Evolutionary conservation across 139 green algal species (phyloP), one percentile per base, ranked within the genome.

Genomic region (Chlamydomonas eustigma): DNA sequence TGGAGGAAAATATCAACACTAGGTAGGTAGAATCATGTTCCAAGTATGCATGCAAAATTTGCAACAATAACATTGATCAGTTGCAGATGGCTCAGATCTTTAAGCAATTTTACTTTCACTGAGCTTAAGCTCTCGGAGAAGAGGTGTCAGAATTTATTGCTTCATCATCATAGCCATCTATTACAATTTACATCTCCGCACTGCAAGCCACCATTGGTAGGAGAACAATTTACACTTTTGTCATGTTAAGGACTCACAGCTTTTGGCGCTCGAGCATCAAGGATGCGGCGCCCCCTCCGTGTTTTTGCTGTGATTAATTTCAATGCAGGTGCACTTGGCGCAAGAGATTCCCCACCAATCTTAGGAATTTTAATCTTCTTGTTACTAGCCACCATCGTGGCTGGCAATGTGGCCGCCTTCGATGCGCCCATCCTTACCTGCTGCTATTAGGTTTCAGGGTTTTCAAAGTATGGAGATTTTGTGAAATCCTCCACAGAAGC

Each of bases 191-290:
- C 44, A 58, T 12, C 44, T 12, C 44, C n/a, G n/a, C n/a, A n/a
- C n/a, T n/a, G n/a, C n/a, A n/a, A n/a, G n/a, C n/a, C n/a, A n/a
- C 25, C 1, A 37, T 33, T 25, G 8, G 51, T 4, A n/a, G n/a
- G n/a, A n/a, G n/a, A n/a, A 85, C 74, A 85, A 71, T 73, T 64
- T 64, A 80, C 38, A 24, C 5, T 30, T 50, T 80, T n/a, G 74
- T 69, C 33, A 71, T 24, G 18, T 31, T 50, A 1, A 28, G n/a
- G n/a, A 68, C 88, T 77, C 44, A 95, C 91, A 85, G 90, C 67
- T 78, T 96, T 96, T 2, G 92, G 91, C 2, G 89, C 92, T 0
- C 89, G 71, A 35, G 80, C 81, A 64, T 95, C 88, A 24, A 96
- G 64, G 1, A 82, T 76, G 0, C 92, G 81, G 73, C 86, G 86